Evolutionary conservation across 1,139 yeast genomes (phyloP).

Genomic region (Entelexis sorbosivorans): DNA sequence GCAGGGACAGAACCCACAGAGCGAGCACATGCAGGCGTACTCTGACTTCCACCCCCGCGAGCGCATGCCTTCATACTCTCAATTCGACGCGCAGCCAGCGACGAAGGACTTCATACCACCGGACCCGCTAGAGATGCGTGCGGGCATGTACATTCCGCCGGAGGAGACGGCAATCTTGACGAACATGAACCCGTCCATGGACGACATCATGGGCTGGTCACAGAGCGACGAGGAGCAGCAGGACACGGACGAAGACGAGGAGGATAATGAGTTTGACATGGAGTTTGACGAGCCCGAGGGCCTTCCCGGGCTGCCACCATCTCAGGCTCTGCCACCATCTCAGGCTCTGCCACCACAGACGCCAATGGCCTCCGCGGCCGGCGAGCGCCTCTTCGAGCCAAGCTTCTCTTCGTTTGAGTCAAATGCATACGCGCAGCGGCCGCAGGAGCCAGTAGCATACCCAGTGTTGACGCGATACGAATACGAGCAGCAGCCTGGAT

Average conservation of each 20-base stretch:
- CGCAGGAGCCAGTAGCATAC: not conserved
- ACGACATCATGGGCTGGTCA: constrained; percentile 17
- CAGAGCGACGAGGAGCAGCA: constrained; percentile 20
- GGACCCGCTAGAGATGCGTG: constrained; percentile 11
- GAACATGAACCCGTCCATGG: constrained; percentile 5
- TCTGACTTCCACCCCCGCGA: not conserved
- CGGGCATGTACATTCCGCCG: constrained; percentile 21
- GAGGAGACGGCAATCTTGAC: constrained; percentile 13
- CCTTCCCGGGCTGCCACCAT: constrained; percentile 6
- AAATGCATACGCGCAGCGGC: constrained; percentile 8
- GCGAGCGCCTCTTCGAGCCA: constrained; percentile 14
- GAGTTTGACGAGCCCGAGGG: constrained; percentile 19
- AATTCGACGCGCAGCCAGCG: not conserved
- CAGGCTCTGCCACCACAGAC: too few species aligned
- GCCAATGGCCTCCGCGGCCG: not conserved
- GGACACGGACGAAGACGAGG: constrained; percentile 20
- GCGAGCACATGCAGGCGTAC: not conserved
- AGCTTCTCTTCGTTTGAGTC: constrained; percentile 8
- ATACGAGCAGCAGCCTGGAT: constrained; percentile 6
- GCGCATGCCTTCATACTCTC: not conserved
- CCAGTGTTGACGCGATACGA: constrained; percentile 4
- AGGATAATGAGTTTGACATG: constrained; percentile 19
- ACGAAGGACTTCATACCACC: constrained; percentile 12
- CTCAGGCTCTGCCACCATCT: too few species aligned
- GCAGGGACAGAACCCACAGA: not conserved